phyloP scores from a whole-genome alignment of 2,329 filamentous ascomycete species.

The Boeremia exigua region DNA sequence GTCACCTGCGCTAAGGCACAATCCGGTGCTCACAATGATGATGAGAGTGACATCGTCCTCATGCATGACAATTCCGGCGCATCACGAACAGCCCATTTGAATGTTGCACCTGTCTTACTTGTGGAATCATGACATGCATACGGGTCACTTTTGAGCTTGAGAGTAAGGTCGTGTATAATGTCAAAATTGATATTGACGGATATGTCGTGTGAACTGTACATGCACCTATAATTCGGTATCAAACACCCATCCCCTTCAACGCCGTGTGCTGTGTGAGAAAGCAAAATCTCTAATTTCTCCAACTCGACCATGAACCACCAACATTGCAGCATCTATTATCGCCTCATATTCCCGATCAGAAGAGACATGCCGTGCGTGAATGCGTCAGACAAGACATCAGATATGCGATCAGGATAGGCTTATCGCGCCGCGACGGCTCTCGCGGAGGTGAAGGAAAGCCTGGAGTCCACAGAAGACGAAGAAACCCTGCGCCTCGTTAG shows the following conservation, averaged over 20 bases:
- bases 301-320: neutral
- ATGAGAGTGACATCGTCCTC: neutral
- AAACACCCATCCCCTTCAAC: constrained; percentile 20
- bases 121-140: neutral
- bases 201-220: constrained; percentile 9
- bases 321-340: neutral
- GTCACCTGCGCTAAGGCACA: constrained; percentile 16
- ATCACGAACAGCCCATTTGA: neutral
- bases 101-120: neutral
- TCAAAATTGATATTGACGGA: neutral
- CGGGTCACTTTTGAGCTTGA: neutral
- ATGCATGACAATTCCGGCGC: neutral
- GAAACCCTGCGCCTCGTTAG: constrained; percentile 65
- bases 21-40: constrained; percentile 6
- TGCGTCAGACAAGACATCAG: neutral
- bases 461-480: constrained; percentile 91
- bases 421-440: constrained; percentile 84
- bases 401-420: constrained; percentile 62
- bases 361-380: neutral
- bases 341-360: neutral
- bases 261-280: constrained; percentile 27
- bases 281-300: constrained; percentile 6
- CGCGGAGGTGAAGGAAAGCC: constrained; percentile 82
- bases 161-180: neutral
- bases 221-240: constrained; percentile 10